These are phyloP conservation scores for Penicillium angulare DNA, from an alignment of 495 filamentous ascomycete genomes.

Conservation along the genomic window DNA sequence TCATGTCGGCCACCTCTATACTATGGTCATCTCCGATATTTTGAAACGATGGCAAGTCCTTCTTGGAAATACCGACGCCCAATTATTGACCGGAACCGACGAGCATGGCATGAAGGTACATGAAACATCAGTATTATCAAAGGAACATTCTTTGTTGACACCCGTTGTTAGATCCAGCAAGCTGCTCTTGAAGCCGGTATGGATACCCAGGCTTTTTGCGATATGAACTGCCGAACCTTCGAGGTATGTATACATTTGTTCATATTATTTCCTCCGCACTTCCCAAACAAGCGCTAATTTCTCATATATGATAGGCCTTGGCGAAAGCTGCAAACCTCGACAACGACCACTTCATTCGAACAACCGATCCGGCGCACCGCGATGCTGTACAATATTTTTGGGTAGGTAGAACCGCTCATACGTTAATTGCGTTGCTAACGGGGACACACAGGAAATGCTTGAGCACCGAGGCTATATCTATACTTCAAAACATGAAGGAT, in stretches of 20 bases:
- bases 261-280: not conserved
- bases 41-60: slow-evolving; percentile 91
- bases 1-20: slow-evolving; percentile 93
- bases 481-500: slow-evolving; percentile 80
- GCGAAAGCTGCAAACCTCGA: slow-evolving; percentile 65
- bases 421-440: slow-evolving; percentile 11
- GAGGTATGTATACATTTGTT: slow-evolving; percentile 21
- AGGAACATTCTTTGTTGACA: slow-evolving; percentile 17
- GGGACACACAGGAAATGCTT: slow-evolving; percentile 54
- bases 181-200: slow-evolving; percentile 67
- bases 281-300: not conserved
- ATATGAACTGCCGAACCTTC: slow-evolving; percentile 52
- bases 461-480: slow-evolving; percentile 79
- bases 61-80: slow-evolving; percentile 60
- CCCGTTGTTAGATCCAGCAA: slow-evolving; percentile 65
- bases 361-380: slow-evolving; percentile 76
- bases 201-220: slow-evolving; percentile 62
- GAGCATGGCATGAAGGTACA: slow-evolving; percentile 90
- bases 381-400: slow-evolving; percentile 91
- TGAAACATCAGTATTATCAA: too few species aligned
- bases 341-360: slow-evolving; percentile 86
- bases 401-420: slow-evolving; percentile 42
- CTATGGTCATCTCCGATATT: slow-evolving; percentile 86
- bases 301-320: slow-evolving; percentile 46
- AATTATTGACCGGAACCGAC: slow-evolving; percentile 90